Conservation (phyloP, 305 asterid genomes). For the Rubia balearica region DNA sequence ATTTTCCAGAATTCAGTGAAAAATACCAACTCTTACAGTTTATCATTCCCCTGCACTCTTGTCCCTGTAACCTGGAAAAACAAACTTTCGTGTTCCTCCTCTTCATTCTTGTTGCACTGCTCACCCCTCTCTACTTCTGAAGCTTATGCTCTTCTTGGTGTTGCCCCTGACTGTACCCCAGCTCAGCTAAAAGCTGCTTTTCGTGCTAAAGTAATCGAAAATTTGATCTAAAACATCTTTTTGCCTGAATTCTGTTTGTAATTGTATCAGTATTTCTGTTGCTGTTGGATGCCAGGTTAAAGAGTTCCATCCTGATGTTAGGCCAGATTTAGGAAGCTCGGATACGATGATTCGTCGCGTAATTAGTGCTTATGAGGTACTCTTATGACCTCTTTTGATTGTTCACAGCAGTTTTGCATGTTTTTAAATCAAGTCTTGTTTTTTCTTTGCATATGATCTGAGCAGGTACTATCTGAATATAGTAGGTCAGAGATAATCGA, state of each 20-base stretch:
- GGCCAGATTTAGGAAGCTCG: slow-evolving; percentile 35
- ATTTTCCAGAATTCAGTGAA: slow-evolving; percentile 15
- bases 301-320: slow-evolving; percentile 81
- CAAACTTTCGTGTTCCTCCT: slow-evolving; percentile 15
- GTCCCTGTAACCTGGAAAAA: slow-evolving; percentile 14
- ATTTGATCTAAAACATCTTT: not conserved
- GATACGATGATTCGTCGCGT: slow-evolving; percentile 68
- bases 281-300: slow-evolving; percentile 42
- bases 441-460: slow-evolving; percentile 19
- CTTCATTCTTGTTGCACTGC: slow-evolving; percentile 28
- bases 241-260: not conserved
- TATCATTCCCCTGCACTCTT: slow-evolving; percentile 18
- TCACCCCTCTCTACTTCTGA: slow-evolving; percentile 34
- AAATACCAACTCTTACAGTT: slow-evolving; percentile 13
- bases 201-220: slow-evolving; percentile 47
- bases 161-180: slow-evolving; percentile 47
- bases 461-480: slow-evolving; percentile 61
- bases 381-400: not conserved
- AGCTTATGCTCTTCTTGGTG: slow-evolving; percentile 63
- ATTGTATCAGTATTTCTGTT: not conserved
- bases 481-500: slow-evolving; percentile 71
- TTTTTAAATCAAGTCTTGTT: not conserved
- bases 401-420: not conserved
- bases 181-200: slow-evolving; percentile 74
- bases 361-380: slow-evolving; percentile 76